Conservation (phyloP, 306 rosid genomes). For the Canavalia gladiata region DNA sequence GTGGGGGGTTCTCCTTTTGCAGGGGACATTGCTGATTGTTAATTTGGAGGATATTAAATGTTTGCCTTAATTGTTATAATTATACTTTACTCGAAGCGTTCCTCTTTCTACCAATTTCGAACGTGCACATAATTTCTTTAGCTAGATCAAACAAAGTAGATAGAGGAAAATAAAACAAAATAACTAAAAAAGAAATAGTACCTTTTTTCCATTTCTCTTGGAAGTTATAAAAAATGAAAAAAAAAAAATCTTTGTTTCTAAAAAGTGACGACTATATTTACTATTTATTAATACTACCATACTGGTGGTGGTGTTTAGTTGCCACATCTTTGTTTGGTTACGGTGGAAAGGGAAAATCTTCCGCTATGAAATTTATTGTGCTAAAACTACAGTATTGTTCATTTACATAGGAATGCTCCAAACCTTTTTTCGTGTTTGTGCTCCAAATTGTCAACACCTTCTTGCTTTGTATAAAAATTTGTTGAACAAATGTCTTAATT, state of each 20-base stretch:
- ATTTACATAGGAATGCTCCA: not conserved
- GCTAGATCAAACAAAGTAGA: not conserved
- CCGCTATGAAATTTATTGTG: not conserved
- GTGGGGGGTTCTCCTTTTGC: slow-evolving; percentile 55
- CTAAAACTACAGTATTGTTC: not conserved
- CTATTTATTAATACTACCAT: not conserved
- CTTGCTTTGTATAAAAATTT: slow-evolving; percentile 44
- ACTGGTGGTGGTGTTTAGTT: not conserved
- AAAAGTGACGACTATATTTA: not conserved
- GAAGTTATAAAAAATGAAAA: not conserved
- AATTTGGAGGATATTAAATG: slow-evolving; percentile 41
- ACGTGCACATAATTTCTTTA: slow-evolving; percentile 32
- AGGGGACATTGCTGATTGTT: slow-evolving; percentile 45
- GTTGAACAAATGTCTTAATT: slow-evolving; percentile 39
- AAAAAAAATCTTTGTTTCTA: not conserved
- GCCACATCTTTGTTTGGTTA: slow-evolving; percentile 10
- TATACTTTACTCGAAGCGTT: not conserved
- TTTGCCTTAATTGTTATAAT: slow-evolving; percentile 19
- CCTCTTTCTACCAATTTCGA: slow-evolving; percentile 1
- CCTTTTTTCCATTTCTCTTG: not conserved
- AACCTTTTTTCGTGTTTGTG: not conserved
- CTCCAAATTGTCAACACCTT: slow-evolving; percentile 26
- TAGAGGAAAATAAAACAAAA: not conserved
- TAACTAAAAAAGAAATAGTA: not conserved
- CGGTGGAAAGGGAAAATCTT: slow-evolving; percentile 20